phyloP scores from a whole-genome alignment of 1,284 basidiomycete genomes.

The Leccinum angustisporum region DNA sequence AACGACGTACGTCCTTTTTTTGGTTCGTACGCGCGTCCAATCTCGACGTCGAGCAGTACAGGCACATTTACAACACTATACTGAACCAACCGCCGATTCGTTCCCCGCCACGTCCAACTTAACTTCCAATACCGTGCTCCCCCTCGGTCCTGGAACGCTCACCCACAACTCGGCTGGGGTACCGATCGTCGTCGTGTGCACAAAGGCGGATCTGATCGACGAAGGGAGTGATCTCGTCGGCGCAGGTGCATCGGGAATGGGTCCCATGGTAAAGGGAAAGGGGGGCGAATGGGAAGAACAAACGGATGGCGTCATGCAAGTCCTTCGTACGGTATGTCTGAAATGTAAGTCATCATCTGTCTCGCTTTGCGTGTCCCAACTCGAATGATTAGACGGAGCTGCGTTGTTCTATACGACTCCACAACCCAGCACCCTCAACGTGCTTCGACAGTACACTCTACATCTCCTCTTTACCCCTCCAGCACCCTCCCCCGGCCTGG shows the following conservation, averaged over 20 bases:
- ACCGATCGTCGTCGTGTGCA: constrained; percentile 88
- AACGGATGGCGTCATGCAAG: constrained; percentile 94
- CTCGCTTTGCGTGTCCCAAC: constrained; percentile 1
- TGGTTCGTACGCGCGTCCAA: not conserved
- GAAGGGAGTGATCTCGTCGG: constrained; percentile 68
- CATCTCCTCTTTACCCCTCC: constrained; percentile 84
- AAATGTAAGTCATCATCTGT: constrained; percentile 75
- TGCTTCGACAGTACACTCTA: constrained; percentile 83
- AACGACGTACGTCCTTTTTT: constrained; percentile 65
- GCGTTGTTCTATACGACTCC: constrained; percentile 90
- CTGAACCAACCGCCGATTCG: constrained; percentile 73
- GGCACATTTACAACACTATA: constrained; percentile 84
- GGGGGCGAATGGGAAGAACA: constrained; percentile 92
- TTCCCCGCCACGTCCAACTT: constrained; percentile 55
- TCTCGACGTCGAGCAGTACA: constrained; percentile 59
- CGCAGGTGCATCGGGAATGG: constrained; percentile 70
- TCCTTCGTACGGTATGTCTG: constrained; percentile 87
- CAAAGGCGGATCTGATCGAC: constrained; percentile 88
- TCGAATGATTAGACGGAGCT: constrained; percentile 72
- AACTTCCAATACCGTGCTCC: constrained; percentile 64
- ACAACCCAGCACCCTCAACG: constrained; percentile 74
- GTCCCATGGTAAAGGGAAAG: constrained; percentile 82
- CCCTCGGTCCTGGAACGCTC: constrained; percentile 75
- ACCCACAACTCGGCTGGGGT: constrained; percentile 83
- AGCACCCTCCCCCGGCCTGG: constrained; percentile 55